Evolutionary conservation across 768 basidiomycete genomes (phyloP).

Genomic region (Tylopilus subfusipes): DNA sequence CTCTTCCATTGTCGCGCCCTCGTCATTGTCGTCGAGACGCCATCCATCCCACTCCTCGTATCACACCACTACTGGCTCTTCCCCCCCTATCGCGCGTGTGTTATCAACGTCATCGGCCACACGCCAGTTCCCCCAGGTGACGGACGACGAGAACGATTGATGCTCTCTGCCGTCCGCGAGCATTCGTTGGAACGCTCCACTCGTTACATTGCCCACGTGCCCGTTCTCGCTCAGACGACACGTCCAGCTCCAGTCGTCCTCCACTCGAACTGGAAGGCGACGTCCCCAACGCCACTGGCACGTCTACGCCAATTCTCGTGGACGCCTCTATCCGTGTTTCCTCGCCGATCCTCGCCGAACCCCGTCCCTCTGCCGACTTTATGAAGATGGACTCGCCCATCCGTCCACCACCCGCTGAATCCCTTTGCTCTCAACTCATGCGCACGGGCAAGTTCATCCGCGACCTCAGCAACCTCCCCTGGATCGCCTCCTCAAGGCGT

Average conservation of each 20-base stretch:
- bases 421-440: constrained; percentile 34
- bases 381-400: constrained; percentile 46
- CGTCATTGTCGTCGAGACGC: no score
- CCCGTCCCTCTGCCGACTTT: constrained; percentile 43
- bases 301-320: constrained; percentile 29
- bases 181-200: constrained; percentile 21
- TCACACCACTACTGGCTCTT: no score
- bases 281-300: constrained; percentile 26
- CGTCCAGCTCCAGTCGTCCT: constrained; percentile 23
- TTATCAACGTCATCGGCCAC: no score
- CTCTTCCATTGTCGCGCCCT: no score
- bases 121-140: constrained; percentile 19
- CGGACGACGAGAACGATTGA: constrained; percentile 22
- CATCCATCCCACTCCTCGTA: no score
- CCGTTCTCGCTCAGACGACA: constrained; percentile 20
- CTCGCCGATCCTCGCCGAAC: constrained; percentile 41
- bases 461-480: constrained; percentile 42
- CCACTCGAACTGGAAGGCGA: constrained; percentile 23
- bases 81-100: no score
- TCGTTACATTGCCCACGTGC: constrained; percentile 12
- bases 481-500: constrained; percentile 45
- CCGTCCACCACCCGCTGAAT: constrained; percentile 37
- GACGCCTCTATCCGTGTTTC: constrained; percentile 24
- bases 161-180: constrained; percentile 25
- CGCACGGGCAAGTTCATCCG: constrained; percentile 37